Evolutionary conservation across 345 rosid genomes (phyloP), one percentile per base, ranked within the genome.

Genomic region (Geranium rotundifolium): DNA sequence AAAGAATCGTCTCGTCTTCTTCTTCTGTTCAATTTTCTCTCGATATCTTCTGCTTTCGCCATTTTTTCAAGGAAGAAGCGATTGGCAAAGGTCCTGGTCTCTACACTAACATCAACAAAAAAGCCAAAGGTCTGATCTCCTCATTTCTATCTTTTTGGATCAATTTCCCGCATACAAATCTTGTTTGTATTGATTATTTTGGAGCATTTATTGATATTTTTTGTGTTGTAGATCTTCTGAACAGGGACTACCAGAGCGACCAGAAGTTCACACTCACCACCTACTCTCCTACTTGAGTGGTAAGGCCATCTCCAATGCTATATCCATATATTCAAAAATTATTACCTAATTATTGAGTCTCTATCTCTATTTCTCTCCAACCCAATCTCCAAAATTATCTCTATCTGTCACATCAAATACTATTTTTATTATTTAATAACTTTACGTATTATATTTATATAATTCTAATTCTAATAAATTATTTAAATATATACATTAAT

Each of bases 31-130:
- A 5, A 46, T 7, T 46, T 46, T 14, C 52, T 46, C 52, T 9
- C 14, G 12, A 46, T 46, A 46, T 46, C 12, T 46, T 34, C 41
- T 8, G 1, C 3, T 4, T 34, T 34, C 41, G 41, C 41, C 41
- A 34, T 34, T 34, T 34, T 34, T 34, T 34, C 15, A 2, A 46
- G 52, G 12, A 7, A 46, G 13, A 46, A 46, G 16, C 52, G 12
- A 91, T 91, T 96, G 88, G 54, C 27, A 86, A 88, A 67, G 95
- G 97, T 63, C 93, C 96, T 9, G 97, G 86, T 34, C 93, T 90
- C 71, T 90, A 85, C 88, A 62, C 91, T 65, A 91, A 86, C 41
- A 88, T 90, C 73, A 96, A 93, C 73, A 90, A 90, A 77, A 84
- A 79, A 50, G 82, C 91, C 69, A 81, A 89, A 88, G 97, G 96